Percentiles rank a stretch among this genome's conserved stretches.
Conservation (phyloP, 2,329 filamentous ascomycete species). For the Xylogone sp. region DNA sequence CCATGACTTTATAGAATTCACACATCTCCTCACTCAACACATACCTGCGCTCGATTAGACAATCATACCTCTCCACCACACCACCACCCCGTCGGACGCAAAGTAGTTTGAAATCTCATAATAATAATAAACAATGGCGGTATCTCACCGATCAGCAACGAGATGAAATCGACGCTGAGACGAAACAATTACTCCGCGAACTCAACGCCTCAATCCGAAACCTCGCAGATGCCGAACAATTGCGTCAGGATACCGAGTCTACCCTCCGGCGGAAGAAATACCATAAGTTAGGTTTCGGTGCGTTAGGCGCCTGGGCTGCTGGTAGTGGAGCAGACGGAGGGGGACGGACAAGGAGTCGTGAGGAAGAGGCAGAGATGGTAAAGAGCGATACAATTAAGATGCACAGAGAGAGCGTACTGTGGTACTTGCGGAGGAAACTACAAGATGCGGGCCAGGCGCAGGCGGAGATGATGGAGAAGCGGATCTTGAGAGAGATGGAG, state of each 20-base stretch:
- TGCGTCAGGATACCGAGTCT: slow-evolving; percentile 72
- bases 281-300: slow-evolving; percentile 57
- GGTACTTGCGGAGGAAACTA: slow-evolving; percentile 72
- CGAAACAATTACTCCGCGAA: slow-evolving; percentile 80
- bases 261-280: slow-evolving; percentile 70
- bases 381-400: slow-evolving; percentile 60
- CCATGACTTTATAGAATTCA: slow-evolving; percentile 57
- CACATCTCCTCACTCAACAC: slow-evolving; percentile 77
- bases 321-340: slow-evolving; percentile 44
- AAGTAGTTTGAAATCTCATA: slow-evolving; percentile 13
- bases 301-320: slow-evolving; percentile 61
- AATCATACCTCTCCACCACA: slow-evolving; percentile 84
- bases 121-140: slow-evolving; percentile 20
- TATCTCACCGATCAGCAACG: slow-evolving; percentile 73
- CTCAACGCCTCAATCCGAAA: slow-evolving; percentile 77
- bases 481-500: slow-evolving; percentile 80
- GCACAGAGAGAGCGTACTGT: slow-evolving; percentile 79
- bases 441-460: slow-evolving; percentile 76
- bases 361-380: slow-evolving; percentile 71
- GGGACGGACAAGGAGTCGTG: slow-evolving; percentile 50
- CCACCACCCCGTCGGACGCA: slow-evolving; percentile 49
- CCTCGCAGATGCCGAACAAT: slow-evolving; percentile 76
- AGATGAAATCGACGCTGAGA: slow-evolving; percentile 82
- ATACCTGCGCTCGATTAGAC: slow-evolving; percentile 79
- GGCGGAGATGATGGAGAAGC: slow-evolving; percentile 87